phyloP scores from a whole-genome alignment of 1,139 yeast species.

The Sugiyamaella xylanicola region DNA sequence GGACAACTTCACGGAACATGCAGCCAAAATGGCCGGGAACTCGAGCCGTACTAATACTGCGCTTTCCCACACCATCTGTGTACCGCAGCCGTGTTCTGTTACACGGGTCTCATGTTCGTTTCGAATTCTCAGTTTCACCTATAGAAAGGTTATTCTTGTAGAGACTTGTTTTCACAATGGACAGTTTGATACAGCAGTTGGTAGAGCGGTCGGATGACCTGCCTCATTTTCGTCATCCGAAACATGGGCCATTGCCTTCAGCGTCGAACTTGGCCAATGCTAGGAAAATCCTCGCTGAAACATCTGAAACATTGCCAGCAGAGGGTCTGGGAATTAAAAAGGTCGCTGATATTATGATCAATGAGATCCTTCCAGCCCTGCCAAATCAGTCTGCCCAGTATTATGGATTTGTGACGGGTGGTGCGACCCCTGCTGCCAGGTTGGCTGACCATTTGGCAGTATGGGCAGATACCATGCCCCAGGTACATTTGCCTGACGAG shows the following conservation, averaged over 20 bases:
- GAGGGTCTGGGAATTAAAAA: slow-evolving; percentile 30
- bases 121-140: neutral
- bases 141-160: neutral
- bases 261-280: slow-evolving; percentile 10
- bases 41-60: too few species aligned
- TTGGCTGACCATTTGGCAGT: slow-evolving; percentile 34
- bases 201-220: neutral
- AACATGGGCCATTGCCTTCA: slow-evolving; percentile 19
- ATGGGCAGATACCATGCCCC: slow-evolving; percentile 32
- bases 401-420: slow-evolving; percentile 39
- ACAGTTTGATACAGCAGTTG: slow-evolving; percentile 6
- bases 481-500: slow-evolving; percentile 30
- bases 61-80: too few species aligned
- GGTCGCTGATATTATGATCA: slow-evolving; percentile 23
- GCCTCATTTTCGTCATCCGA: slow-evolving; percentile 13
- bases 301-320: slow-evolving; percentile 13
- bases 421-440: slow-evolving; percentile 38
- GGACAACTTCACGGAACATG: too few species aligned
- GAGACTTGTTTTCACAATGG: slow-evolving; percentile 1
- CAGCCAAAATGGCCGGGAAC: too few species aligned
- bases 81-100: too few species aligned
- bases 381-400: slow-evolving; percentile 32
- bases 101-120: neutral
- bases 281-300: slow-evolving; percentile 10
- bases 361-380: slow-evolving; percentile 30